Evolutionary conservation across 306 rosid species (phyloP).

Genomic region (Glycine latifolia): DNA sequence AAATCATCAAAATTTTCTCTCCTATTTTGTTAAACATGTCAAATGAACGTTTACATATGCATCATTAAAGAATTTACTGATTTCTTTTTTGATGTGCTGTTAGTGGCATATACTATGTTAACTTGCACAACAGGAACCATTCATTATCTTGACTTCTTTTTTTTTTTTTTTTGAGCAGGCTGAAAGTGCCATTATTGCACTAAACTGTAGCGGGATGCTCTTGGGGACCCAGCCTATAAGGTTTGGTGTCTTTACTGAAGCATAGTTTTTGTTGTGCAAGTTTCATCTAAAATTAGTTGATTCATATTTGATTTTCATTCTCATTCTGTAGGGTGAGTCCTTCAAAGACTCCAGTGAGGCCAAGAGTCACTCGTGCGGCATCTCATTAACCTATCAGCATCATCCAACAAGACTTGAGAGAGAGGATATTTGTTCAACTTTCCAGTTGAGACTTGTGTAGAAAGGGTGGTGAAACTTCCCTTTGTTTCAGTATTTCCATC

Average conservation of each 20-base stretch:
- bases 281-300: conserved; percentile 4
- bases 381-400: conserved; percentile 46
- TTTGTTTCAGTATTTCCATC: conserved; percentile 63
- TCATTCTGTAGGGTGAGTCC: conserved; percentile 87
- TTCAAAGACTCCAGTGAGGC: conserved; percentile 96
- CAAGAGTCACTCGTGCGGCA: conserved; percentile 78
- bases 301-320: conserved; percentile 33
- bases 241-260: conserved; percentile 49
- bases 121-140: conserved; percentile 5
- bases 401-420: conserved; percentile 42
- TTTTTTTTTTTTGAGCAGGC: conserved; percentile 66
- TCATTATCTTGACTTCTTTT: not conserved
- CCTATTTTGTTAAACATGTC: not conserved
- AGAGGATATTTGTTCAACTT: conserved; percentile 45
- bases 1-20: conserved; percentile 10
- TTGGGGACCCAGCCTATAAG: conserved; percentile 92
- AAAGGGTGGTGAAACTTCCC: conserved; percentile 66
- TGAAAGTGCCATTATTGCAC: conserved; percentile 90
- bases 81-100: conserved; percentile 18
- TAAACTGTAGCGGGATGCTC: conserved; percentile 90
- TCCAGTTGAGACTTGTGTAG: conserved; percentile 55
- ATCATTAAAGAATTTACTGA: not conserved
- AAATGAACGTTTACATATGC: not conserved
- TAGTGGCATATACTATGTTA: not conserved
- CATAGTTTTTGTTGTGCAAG: conserved; percentile 21